Evolutionary conservation across 805 yeast genomes (phyloP).

Genomic region (Candida wancherniae): DNA sequence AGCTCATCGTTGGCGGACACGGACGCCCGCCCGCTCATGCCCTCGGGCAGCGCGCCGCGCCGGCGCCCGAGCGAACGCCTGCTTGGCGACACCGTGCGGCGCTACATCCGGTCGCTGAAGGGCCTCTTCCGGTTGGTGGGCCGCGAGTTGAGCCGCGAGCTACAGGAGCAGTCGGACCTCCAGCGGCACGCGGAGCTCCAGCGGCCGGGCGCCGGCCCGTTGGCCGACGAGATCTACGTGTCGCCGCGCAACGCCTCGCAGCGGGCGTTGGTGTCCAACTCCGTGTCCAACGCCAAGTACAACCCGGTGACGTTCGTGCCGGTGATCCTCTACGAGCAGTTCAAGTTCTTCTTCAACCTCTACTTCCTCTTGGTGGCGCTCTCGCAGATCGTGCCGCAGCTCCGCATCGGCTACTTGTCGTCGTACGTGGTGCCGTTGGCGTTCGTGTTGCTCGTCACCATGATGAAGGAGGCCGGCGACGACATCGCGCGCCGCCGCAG

Average conservation of each 20-base stretch:
- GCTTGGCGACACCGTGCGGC: background rate
- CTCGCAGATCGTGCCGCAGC: conserved; percentile 84
- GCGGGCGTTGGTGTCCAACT: conserved; percentile 53
- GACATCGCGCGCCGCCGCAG: conserved; percentile 87
- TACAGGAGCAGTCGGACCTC: conserved; percentile 5
- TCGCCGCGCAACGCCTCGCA: conserved; percentile 31
- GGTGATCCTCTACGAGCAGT: conserved; percentile 85
- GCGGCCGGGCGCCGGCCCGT: background rate
- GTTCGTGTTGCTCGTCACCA: conserved; percentile 86
- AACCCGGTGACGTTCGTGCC: conserved; percentile 86
- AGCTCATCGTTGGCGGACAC: background rate
- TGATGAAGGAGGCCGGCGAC: conserved; percentile 93
- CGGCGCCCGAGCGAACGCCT: background rate
- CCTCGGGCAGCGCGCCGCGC: background rate
- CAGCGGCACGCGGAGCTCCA: conserved; percentile 4
- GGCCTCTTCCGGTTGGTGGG: conserved; percentile 3
- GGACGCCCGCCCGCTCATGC: conserved; percentile 2
- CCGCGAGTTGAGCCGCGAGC: conserved; percentile 4
- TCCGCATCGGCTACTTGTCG: conserved; percentile 88
- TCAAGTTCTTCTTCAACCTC: conserved; percentile 91
- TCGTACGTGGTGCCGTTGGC: conserved; percentile 93
- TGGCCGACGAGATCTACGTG: conserved; percentile 31
- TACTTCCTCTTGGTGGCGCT: conserved; percentile 90
- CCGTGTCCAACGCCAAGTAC: conserved; percentile 91
- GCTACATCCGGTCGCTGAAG: conserved; percentile 5